These are phyloP conservation scores for Allium cepa DNA, from an alignment of 106 monocot genomes.

Conservation along the genomic window DNA sequence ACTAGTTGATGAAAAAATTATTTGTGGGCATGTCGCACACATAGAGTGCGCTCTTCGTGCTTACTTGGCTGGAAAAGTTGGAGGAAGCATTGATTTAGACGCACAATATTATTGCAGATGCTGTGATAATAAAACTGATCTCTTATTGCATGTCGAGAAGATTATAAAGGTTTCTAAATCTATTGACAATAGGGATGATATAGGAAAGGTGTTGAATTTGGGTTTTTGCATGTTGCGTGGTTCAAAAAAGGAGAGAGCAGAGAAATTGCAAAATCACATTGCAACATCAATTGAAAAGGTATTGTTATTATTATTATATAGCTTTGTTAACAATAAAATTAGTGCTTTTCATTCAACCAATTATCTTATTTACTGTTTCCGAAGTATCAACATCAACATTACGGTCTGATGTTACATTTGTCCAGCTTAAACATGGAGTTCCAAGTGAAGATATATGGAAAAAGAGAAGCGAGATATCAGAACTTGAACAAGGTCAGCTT, in stretches of 20 bases:
- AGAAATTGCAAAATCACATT: slow-evolving; percentile 34
- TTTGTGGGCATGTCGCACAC: slow-evolving; percentile 81
- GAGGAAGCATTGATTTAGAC: slow-evolving; percentile 69
- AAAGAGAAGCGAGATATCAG: too few relatives aligned
- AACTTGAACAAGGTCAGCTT: too few relatives aligned
- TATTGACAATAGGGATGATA: slow-evolving; percentile 36
- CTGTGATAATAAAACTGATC: slow-evolving; percentile 73
- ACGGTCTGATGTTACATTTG: too few relatives aligned
- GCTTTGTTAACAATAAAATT: too few relatives aligned
- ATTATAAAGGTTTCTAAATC: slow-evolving; percentile 29
- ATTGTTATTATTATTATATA: neutral
- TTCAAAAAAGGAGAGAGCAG: slow-evolving; percentile 36
- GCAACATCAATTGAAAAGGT: slow-evolving; percentile 45
- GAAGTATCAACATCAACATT: too few relatives aligned
- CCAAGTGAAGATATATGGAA: too few relatives aligned
- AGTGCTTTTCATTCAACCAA: too few relatives aligned
- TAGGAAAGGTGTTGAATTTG: slow-evolving; percentile 38
- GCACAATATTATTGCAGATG: slow-evolving; percentile 74
- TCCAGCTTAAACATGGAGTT: too few relatives aligned
- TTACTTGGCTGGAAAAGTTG: slow-evolving; percentile 73
- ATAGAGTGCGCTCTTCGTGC: slow-evolving; percentile 70
- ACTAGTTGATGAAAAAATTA: slow-evolving; percentile 24
- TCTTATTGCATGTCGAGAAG: slow-evolving; percentile 38
- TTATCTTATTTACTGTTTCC: too few relatives aligned
- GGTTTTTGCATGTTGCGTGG: slow-evolving; percentile 46